These are phyloP conservation scores for Cytospora leucostoma DNA, from an alignment of 2,329 filamentous ascomycete genomes.

Conservation along the genomic window DNA sequence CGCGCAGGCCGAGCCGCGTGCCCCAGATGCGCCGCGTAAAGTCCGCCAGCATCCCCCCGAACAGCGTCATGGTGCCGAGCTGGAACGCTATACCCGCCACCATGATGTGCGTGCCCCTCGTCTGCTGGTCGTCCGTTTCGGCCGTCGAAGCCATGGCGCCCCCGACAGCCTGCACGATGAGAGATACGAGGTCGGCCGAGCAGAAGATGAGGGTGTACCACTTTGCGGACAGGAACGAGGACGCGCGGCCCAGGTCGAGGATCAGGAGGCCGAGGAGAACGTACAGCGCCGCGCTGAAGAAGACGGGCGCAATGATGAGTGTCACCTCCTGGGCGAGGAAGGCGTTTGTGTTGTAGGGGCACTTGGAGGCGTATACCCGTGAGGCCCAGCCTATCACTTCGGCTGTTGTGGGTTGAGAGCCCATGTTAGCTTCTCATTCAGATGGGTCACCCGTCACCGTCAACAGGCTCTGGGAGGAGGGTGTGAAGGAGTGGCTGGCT, in stretches of 20 bases:
- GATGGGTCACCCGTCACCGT: conserved; percentile 39
- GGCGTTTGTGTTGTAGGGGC: conserved; percentile 49
- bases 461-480: conserved; percentile 43
- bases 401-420: conserved; percentile 28
- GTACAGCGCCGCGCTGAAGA: conserved; percentile 54
- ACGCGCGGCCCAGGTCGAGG: conserved; percentile 43
- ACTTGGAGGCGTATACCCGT: conserved; percentile 49
- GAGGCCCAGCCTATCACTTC: conserved; percentile 52
- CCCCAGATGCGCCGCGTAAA: conserved; percentile 42
- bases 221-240: conserved; percentile 44
- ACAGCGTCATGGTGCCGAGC: conserved; percentile 49
- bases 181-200: conserved; percentile 47
- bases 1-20: conserved; percentile 32
- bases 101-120: conserved; percentile 48
- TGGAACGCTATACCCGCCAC: conserved; percentile 54
- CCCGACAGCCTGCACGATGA: conserved; percentile 50
- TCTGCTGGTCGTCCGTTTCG: conserved; percentile 37
- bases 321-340: conserved; percentile 54
- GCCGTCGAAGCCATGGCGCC: conserved; percentile 48
- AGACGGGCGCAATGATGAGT: conserved; percentile 47
- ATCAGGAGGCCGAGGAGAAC: conserved; percentile 51
- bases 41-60: conserved; percentile 41
- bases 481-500: background rate
- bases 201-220: conserved; percentile 51
- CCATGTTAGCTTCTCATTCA: conserved; percentile 30